phyloP scores from a whole-genome alignment of 129 eudicot genomes.

The Flaveria bidentis region DNA sequence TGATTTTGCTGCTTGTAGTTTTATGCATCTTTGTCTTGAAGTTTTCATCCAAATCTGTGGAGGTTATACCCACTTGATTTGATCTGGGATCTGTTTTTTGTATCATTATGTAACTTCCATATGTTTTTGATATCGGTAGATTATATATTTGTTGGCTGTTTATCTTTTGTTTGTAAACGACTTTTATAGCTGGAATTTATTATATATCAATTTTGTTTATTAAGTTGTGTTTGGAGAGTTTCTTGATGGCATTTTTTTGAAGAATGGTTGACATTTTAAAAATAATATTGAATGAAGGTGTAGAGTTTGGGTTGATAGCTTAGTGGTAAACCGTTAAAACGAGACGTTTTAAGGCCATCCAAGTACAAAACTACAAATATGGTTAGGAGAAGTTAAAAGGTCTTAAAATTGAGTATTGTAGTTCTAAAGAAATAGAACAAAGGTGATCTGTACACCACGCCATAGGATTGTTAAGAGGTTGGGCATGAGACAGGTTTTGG shows the following conservation, averaged over 20 bases:
- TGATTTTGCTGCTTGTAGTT: slow-evolving; percentile 46
- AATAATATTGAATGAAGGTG: too few relatives aligned
- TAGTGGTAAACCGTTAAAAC: too few relatives aligned
- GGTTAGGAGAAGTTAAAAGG: too few relatives aligned
- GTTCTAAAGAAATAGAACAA: too few relatives aligned
- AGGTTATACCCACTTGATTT: slow-evolving; percentile 71
- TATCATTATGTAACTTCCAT: slow-evolving; percentile 12
- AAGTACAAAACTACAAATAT: too few relatives aligned
- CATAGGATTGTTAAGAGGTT: too few relatives aligned
- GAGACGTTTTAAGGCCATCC: too few relatives aligned
- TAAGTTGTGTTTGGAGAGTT: slow-evolving; percentile 1
- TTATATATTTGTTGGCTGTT: slow-evolving; percentile 26
- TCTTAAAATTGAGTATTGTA: too few relatives aligned
- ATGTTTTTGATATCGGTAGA: slow-evolving; percentile 27
- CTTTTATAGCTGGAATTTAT: slow-evolving; percentile 25
- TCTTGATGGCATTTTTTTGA: neutral
- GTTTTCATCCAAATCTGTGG: slow-evolving; percentile 39
- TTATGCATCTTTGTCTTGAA: slow-evolving; percentile 41
- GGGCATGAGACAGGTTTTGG: too few relatives aligned
- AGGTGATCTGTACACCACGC: too few relatives aligned
- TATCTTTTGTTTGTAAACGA: slow-evolving; percentile 33
- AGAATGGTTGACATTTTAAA: too few relatives aligned
- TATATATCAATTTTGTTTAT: slow-evolving; percentile 23
- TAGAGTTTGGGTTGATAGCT: too few relatives aligned
- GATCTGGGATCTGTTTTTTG: neutral